Conservation (phyloP, 768 basidiomycete species). For the Cystofilobasidium bisporidii region DNA sequence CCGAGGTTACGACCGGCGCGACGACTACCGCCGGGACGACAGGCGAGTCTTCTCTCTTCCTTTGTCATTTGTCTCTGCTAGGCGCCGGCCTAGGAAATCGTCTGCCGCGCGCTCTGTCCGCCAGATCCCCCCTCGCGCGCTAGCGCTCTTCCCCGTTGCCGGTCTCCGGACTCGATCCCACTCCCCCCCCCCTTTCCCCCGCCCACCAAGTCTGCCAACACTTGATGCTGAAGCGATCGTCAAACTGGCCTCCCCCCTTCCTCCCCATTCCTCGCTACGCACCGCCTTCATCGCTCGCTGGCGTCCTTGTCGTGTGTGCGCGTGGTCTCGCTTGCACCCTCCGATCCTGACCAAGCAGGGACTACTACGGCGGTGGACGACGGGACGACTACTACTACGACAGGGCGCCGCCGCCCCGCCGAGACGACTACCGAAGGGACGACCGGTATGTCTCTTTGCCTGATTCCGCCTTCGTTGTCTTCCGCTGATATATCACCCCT, state of each 20-base stretch:
- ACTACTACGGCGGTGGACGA: constrained; percentile 14
- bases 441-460: constrained; percentile 21
- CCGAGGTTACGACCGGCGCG: constrained; percentile 46
- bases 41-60: constrained; percentile 14
- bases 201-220: too few species aligned
- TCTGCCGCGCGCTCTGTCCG: not conserved
- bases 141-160: not conserved
- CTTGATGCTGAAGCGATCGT: too few species aligned
- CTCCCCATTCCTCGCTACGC: too few species aligned
- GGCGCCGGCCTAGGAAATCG: too few species aligned
- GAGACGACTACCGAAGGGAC: constrained; percentile 26
- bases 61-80: too few species aligned
- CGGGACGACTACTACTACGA: constrained; percentile 2
- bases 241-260: too few species aligned
- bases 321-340: not conserved
- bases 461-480: not conserved
- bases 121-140: not conserved
- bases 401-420: not conserved
- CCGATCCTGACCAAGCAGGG: constrained; percentile 2
- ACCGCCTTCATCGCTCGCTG: not conserved
- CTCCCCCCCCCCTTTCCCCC: too few species aligned
- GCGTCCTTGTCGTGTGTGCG: not conserved
- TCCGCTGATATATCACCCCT: not conserved
- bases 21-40: constrained; percentile 22
- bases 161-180: too few species aligned